Percentiles rank a stretch among this genome's conserved stretches.
phyloP scores from a whole-genome alignment of 345 rosid genomes.

The Streptanthus diversifolius region DNA sequence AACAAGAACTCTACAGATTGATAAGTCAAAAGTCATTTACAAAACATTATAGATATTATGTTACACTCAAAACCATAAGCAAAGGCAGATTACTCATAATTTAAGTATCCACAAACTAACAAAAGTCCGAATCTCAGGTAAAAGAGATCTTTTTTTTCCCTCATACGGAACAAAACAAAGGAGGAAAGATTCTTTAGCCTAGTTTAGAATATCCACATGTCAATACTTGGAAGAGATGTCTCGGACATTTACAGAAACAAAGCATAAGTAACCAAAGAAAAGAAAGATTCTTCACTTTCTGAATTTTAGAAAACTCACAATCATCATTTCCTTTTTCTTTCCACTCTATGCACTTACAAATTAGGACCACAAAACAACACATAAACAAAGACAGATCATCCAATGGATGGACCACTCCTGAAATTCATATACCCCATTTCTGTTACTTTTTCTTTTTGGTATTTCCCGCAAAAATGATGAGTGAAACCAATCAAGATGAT shows the following conservation, averaged over 20 bases:
- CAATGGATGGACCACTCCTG: constrained; percentile 26
- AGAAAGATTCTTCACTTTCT: constrained; percentile 37
- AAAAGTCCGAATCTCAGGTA: neutral
- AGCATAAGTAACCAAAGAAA: constrained; percentile 11
- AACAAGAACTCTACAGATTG: neutral
- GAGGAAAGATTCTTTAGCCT: constrained; percentile 12
- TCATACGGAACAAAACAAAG: neutral
- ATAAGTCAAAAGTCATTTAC: neutral
- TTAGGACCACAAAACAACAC: constrained; percentile 33
- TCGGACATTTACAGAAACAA: constrained; percentile 17
- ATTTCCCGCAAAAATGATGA: constrained; percentile 24
- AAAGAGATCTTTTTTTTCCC: neutral
- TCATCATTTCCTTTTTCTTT: constrained; percentile 14
- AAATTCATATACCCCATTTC: constrained; percentile 24
- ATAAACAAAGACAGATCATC: constrained; percentile 28
- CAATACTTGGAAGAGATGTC: constrained; percentile 12
- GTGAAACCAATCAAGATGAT: constrained; percentile 27
- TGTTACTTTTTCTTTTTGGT: neutral
- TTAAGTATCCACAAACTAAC: neutral
- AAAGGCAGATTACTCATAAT: neutral
- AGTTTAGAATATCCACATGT: constrained; percentile 17
- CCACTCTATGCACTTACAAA: constrained; percentile 10
- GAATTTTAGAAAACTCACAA: constrained; percentile 14
- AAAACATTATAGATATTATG: neutral
- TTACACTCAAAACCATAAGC: neutral